Conservation (phyloP, 2,329 filamentous ascomycete genomes). For the Penicillium griseofulvum region DNA sequence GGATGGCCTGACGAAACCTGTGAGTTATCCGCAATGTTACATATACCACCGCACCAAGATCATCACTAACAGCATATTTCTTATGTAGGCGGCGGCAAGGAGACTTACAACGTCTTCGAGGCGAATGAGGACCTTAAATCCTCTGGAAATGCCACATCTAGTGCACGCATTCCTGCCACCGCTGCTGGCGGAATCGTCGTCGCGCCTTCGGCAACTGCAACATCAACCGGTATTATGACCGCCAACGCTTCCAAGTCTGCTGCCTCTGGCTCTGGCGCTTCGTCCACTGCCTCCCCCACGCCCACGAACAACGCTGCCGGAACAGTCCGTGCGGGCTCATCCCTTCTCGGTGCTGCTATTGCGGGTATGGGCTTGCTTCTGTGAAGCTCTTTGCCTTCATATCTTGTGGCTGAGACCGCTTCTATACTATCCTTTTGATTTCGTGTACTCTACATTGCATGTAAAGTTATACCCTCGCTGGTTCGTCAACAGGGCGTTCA, state of each 20-base stretch:
- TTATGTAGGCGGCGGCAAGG: slow-evolving; percentile 17
- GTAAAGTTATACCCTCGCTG: neutral
- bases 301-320: slow-evolving; percentile 18
- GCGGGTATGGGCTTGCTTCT: slow-evolving; percentile 20
- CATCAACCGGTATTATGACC: slow-evolving; percentile 22
- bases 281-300: slow-evolving; percentile 14
- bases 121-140: slow-evolving; percentile 2
- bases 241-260: slow-evolving; percentile 8
- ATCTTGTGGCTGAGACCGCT: neutral
- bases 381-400: neutral
- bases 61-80: neutral
- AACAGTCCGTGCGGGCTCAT: slow-evolving; percentile 14
- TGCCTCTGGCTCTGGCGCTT: neutral
- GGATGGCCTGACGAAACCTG: slow-evolving; percentile 22
- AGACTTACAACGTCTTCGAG: slow-evolving; percentile 18
- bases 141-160: slow-evolving; percentile 3
- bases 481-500: neutral
- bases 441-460: neutral
- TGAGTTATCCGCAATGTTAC: slow-evolving; percentile 10
- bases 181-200: slow-evolving; percentile 23
- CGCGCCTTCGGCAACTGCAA: slow-evolving; percentile 14
- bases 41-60: neutral
- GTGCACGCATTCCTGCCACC: slow-evolving; percentile 9
- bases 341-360: slow-evolving; percentile 19
- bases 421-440: neutral